Conservation (phyloP, 2,329 filamentous ascomycete genomes). For the Bipolaris zeicola region DNA sequence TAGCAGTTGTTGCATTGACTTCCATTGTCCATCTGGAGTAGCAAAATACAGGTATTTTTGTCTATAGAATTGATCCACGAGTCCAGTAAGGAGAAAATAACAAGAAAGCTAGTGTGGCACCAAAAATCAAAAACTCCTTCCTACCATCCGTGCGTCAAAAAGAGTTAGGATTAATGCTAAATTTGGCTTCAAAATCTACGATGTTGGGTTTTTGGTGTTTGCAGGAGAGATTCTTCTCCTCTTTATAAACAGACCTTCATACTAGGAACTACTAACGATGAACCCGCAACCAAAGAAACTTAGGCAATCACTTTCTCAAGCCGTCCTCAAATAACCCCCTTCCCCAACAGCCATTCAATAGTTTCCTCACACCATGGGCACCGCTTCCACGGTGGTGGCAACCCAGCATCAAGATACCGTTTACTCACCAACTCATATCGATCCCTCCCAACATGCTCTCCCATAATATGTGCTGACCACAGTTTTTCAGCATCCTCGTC, state of each 20-base stretch:
- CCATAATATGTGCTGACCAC: not conserved
- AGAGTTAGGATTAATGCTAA: no score
- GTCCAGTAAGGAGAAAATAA: no score
- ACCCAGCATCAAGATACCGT: not conserved
- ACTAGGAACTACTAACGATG: not conserved
- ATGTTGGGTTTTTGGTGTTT: no score
- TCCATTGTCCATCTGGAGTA: no score
- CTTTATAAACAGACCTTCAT: no score
- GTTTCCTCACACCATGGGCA: not conserved
- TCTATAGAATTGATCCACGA: no score
- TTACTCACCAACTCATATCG: not conserved
- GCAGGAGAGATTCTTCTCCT: no score
- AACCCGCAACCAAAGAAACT: not conserved
- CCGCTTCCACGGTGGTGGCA: not conserved
- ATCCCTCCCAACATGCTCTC: not conserved
- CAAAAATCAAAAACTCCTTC: no score
- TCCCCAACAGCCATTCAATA: not conserved
- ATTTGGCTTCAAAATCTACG: no score
- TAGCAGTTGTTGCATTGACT: conserved; percentile 35
- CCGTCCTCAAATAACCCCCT: not conserved
- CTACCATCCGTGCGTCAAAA: no score
- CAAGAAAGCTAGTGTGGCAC: no score
- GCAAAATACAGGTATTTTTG: no score
- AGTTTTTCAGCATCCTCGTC: not conserved
- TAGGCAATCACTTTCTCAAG: not conserved